Evolutionary conservation across 208 protist species (phyloP).

Genomic region (Leishmania turanica): DNA sequence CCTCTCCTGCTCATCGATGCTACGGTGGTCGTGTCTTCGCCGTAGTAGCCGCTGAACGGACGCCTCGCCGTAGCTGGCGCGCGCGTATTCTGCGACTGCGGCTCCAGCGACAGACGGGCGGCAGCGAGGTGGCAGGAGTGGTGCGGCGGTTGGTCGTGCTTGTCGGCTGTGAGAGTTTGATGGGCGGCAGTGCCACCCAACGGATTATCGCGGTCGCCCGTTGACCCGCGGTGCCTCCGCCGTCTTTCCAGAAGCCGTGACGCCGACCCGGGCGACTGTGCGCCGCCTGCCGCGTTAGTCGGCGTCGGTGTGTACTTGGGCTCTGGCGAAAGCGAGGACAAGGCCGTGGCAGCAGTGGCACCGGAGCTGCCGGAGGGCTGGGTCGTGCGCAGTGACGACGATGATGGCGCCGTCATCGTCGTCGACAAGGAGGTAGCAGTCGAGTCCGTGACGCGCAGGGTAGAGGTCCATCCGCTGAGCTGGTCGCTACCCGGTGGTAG

Average conservation of each 20-base stretch:
- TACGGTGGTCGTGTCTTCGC: background rate
- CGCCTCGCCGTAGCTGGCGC: background rate
- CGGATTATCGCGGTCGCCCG: background rate
- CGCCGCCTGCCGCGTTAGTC: background rate
- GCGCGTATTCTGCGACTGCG: background rate
- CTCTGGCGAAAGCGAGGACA: background rate
- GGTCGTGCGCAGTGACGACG: background rate
- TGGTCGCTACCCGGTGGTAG: background rate
- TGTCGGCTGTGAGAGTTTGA: background rate
- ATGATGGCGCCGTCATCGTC: background rate
- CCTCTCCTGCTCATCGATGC: constrained; percentile 6
- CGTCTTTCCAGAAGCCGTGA: no score
- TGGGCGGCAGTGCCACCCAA: background rate
- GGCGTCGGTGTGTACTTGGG: background rate
- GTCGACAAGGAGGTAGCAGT: background rate
- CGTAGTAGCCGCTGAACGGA: background rate
- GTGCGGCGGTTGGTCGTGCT: background rate
- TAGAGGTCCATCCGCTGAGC: background rate
- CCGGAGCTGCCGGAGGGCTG: background rate
- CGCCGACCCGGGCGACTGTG: background rate
- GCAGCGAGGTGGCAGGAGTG: background rate
- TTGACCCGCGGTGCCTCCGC: background rate
- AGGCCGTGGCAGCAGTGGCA: background rate
- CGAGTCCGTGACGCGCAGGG: background rate
- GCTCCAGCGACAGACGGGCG: background rate